Evolutionary conservation across 331 rosid genomes (phyloP).

Genomic region (Quercus tomentella): DNA sequence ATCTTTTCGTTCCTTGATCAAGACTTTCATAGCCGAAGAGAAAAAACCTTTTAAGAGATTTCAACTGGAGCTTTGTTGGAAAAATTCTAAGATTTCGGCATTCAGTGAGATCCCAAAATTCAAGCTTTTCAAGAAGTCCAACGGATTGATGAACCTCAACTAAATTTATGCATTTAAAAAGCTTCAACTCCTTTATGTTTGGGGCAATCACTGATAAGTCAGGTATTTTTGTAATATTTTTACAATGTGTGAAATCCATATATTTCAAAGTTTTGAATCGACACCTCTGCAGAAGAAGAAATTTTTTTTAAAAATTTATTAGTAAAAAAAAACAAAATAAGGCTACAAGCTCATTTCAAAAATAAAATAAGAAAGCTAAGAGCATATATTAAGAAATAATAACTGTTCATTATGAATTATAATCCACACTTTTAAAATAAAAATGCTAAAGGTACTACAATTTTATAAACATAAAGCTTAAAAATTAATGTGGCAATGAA

Average conservation of each 20-base stretch:
- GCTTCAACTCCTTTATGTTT: not conserved
- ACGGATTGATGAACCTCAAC: not conserved
- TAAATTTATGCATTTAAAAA: not conserved
- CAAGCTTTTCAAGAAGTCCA: slow-evolving; percentile 7
- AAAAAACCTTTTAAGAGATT: slow-evolving; percentile 9
- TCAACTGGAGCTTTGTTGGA: slow-evolving; percentile 3
- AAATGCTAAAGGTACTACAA: too few relatives aligned
- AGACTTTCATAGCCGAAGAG: not conserved
- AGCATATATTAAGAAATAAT: too few relatives aligned
- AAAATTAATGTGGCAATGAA: too few relatives aligned
- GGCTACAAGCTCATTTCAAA: too few relatives aligned
- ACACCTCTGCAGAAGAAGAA: not conserved
- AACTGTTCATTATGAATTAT: too few relatives aligned
- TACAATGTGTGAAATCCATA: not conserved
- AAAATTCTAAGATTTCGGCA: slow-evolving; percentile 6
- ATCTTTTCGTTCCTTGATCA: too few relatives aligned
- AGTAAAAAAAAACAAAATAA: not conserved
- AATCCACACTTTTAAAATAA: too few relatives aligned
- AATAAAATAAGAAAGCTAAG: too few relatives aligned
- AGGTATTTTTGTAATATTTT: slow-evolving; percentile 18
- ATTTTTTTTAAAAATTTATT: too few relatives aligned
- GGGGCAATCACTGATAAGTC: slow-evolving; percentile 1
- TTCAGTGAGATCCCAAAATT: not conserved
- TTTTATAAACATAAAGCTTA: too few relatives aligned
- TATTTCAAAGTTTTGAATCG: slow-evolving; percentile 5